phyloP scores from a whole-genome alignment of 352 stramenopile genomes.

The Globisporangium polare region DNA sequence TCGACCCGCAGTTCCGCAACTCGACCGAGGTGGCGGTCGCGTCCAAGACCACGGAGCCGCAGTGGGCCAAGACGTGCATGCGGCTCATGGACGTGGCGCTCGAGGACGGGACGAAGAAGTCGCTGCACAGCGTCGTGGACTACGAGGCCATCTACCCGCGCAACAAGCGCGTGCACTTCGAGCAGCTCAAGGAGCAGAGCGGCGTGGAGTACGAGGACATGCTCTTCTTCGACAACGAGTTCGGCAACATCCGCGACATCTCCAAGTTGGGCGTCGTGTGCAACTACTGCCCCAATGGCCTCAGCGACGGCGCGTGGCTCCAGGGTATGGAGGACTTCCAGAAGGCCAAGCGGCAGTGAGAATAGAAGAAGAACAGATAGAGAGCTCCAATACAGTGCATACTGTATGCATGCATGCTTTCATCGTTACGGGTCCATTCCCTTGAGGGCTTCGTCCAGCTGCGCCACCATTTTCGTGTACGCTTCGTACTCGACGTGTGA shows the following conservation, averaged over 20 bases:
- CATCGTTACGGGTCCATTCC: background rate
- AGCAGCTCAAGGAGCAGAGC: conserved; percentile 85
- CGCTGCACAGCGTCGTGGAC: conserved; percentile 58
- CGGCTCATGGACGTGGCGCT: conserved; percentile 56
- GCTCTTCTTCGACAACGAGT: conserved; percentile 96
- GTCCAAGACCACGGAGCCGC: conserved; percentile 67
- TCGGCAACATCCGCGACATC: conserved; percentile 75
- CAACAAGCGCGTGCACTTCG: conserved; percentile 91
- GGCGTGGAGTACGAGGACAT: conserved; percentile 92
- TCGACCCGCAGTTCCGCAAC: conserved; percentile 55
- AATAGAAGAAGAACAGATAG: background rate
- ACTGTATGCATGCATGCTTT: background rate
- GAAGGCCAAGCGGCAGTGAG: conserved; percentile 26
- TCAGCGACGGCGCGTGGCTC: conserved; percentile 62
- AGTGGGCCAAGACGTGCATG: conserved; percentile 80
- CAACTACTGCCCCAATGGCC: conserved; percentile 70
- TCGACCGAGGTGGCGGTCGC: conserved; percentile 61
- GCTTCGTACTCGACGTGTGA: background rate
- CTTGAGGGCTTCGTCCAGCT: background rate
- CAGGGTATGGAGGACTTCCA: conserved; percentile 73
- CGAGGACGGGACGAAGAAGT: conserved; percentile 21
- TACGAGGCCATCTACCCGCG: conserved; percentile 82
- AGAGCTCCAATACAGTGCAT: too few relatives aligned
- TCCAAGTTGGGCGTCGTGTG: conserved; percentile 66
- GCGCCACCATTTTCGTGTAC: background rate